Percentiles rank a stretch among this genome's conserved stretches.
Conservation (phyloP, 805 yeast species). For the Candida lessepsii region DNA sequence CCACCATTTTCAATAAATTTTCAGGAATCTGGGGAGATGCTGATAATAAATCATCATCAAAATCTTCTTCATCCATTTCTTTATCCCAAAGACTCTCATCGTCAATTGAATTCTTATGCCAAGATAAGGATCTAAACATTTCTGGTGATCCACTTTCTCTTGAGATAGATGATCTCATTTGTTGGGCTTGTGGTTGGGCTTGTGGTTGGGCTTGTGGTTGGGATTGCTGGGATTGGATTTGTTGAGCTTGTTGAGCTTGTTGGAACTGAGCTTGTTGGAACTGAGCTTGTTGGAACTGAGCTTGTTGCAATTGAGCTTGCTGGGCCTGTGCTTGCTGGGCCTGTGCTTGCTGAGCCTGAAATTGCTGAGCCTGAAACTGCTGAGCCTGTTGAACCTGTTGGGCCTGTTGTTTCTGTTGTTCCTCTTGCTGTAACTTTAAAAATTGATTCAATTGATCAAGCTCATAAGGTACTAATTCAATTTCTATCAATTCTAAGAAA, state of each 20-base stretch:
- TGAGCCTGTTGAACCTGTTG: background rate
- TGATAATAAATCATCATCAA: slow-evolving; percentile 47
- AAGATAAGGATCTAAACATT: slow-evolving; percentile 9
- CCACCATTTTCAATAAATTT: slow-evolving; percentile 55
- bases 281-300: no score
- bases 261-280: background rate
- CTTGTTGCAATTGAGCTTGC: background rate
- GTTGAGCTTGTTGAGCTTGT: slow-evolving; percentile 1
- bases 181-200: background rate
- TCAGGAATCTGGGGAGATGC: slow-evolving; percentile 72
- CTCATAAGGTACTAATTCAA: slow-evolving; percentile 48
- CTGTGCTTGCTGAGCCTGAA: no score
- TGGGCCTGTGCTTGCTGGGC: background rate
- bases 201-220: background rate
- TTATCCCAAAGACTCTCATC: slow-evolving; percentile 21
- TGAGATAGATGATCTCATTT: background rate
- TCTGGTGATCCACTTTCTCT: slow-evolving; percentile 11
- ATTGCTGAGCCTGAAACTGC: background rate
- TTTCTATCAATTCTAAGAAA: slow-evolving; percentile 69
- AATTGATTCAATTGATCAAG: slow-evolving; percentile 28
- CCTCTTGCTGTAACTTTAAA: slow-evolving; percentile 17
- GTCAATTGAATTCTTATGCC: slow-evolving; percentile 16
- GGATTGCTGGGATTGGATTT: background rate
- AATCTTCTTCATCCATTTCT: slow-evolving; percentile 37
- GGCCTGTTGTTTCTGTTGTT: background rate